Evolutionary conservation across 768 basidiomycete genomes (phyloP), one percentile per base, ranked within the genome.

Genomic region (Tricholomella constricta): DNA sequence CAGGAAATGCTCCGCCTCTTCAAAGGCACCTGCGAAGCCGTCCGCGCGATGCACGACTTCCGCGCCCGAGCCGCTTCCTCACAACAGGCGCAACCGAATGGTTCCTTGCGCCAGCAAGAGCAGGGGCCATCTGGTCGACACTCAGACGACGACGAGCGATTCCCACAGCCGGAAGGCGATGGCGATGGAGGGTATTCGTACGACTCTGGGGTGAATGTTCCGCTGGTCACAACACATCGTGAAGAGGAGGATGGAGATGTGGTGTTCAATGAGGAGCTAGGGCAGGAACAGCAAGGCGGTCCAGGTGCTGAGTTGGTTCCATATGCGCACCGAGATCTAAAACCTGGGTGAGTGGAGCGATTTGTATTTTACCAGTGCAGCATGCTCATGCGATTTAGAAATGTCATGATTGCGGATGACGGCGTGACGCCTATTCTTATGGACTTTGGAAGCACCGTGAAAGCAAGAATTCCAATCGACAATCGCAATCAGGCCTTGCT

Each of bases 361-460:
- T 41, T 14, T 31, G 23, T 14, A 22, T 29, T 38, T n/a, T 43
- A 23, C 37, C 14, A 12, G 19, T 51, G 12, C 12, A 25, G 12
- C n/a, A 15, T 27, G 17, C 26, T 48, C 45, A 45, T 35, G 22
- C 22, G n/a, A 12, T 25, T 11, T 38, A 98, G 94, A 45, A 99
- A 99, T 65, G 81, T 99, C 52, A 99, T 99, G 96, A 82, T 98
- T 52, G 82, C 94, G 12, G 96, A 99, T 63, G 91, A 97, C 48
- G 93, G 91, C 2, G 77, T 81, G 8, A 78, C 75, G 20, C 91
- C 97, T 1, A 91, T 99, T 53, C 82, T 99, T 8, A 99, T 99
- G 97, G 97, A 99, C 70, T 94, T 99, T 69, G 97, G 97, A 17
- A 97, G 94, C 57, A 82, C 89, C 2, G 78, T 87, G 63, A 91